Conservation (phyloP, 441 rosid genomes). For the Syzygium syzygioides region DNA sequence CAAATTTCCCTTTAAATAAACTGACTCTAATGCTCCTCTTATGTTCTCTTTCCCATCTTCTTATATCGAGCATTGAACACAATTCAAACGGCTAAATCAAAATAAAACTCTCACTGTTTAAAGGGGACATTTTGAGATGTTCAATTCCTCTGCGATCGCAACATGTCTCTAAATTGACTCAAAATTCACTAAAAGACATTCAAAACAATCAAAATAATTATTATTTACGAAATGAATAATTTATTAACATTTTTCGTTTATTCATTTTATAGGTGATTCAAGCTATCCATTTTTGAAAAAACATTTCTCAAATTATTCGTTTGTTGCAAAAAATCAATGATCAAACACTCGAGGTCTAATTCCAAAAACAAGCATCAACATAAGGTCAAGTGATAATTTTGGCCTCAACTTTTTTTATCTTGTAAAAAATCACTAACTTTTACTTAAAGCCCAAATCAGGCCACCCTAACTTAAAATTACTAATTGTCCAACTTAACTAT, state of each 20-base stretch:
- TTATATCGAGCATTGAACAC: neutral
- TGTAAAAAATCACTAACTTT: too few relatives aligned
- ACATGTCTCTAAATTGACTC: neutral
- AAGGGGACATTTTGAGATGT: neutral
- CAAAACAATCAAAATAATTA: neutral
- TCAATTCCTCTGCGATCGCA: neutral
- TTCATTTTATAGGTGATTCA: neutral
- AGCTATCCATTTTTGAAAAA: neutral
- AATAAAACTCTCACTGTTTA: neutral
- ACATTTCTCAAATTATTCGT: too few relatives aligned
- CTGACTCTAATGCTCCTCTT: neutral
- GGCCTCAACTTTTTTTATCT: too few relatives aligned
- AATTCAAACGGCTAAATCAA: neutral
- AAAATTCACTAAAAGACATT: neutral
- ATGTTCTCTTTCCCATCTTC: neutral
- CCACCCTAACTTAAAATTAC: too few relatives aligned
- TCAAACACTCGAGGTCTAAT: too few relatives aligned
- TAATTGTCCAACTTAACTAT: too few relatives aligned
- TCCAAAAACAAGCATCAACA: too few relatives aligned
- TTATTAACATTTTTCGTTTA: fast-evolving
- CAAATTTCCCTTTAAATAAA: neutral
- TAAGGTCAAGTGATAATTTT: too few relatives aligned
- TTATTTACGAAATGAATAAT: neutral
- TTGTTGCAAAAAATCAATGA: too few relatives aligned
- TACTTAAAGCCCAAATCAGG: too few relatives aligned